Evolutionary conservation across 805 yeast genomes (phyloP), one percentile per base, ranked within the genome.

Genomic region (Kazachstania africana): DNA sequence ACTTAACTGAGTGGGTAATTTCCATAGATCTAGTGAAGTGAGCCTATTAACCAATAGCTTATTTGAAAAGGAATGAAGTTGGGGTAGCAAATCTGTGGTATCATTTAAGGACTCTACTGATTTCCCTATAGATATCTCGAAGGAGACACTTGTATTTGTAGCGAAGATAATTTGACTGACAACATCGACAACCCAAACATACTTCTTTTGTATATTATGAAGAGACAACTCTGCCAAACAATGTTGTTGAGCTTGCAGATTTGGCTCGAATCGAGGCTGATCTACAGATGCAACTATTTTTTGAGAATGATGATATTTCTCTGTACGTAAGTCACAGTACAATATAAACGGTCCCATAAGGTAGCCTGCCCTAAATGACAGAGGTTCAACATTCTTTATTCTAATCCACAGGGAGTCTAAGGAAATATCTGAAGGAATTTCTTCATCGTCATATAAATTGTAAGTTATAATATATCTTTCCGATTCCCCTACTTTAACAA

Each of bases 301-400:
- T 34, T 65, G 57, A 3, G 66, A 55, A 36, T 67, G 73, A 29
- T 69, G 63, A 44, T 67, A 81, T 6, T 70, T 76, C 3, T 51
- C 63, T 0, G 74, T 57, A 31, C 73, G 57, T 21, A 82, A 70
- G 53, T 81, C 93, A 24, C 72, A 78, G 47, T 81, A 81, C 1
- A 81, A 44, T n/a, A 74, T 64, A 42, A 68, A 80, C 0, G 94
- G 94, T 0, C 88, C 94, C 35, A 80, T 70, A 12, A 81, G 50
- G 42, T 71, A 76, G 0, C 84, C 87, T 0, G 93, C 87, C 32
- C 88, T 52, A 28, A 46, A 47, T 0, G 61, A 47, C 12, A 55
- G 19, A 3, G 47, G 69, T 44, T 79, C 87, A 4, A 60, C 62
- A 48, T 81, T 81, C 40, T 68, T 68, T 10, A 81, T 60, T 36